Evolutionary conservation across 495 filamentous ascomycete genomes (phyloP), one percentile per base, ranked within the genome.

Genomic region (Chaetomium tenue): DNA sequence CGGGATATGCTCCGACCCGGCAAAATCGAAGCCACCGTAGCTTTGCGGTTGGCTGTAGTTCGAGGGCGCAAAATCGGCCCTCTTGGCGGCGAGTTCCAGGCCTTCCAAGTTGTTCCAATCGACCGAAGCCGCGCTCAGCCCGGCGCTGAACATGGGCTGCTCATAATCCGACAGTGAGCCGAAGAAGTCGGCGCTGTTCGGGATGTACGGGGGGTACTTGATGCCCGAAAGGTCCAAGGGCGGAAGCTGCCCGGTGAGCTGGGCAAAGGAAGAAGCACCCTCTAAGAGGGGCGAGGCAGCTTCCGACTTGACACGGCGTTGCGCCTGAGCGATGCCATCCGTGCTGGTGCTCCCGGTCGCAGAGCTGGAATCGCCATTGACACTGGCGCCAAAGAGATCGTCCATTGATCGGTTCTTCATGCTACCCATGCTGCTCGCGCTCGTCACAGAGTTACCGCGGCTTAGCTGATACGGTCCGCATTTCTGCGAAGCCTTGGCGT

Each of bases 401-500:
- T 91, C 89, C 63, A 86, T 81, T n/a, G 89, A 91, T 51, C 87
- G 83, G 62, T 85, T 86, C 61, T 86, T 83, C 44, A 86, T 52
- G 77, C 78, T 81, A 60, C 74, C 74, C 12, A 86, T 52, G 77
- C 78, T 81, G 61, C 74, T 74, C 12, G 76, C 72, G 68, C 82
- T 82, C 75, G 89, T 87, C 70, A 91, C 83, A 54, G 88, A 87
- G 77, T 91, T 87, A 61, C 83, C 86, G 55, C 90, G 86, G 60
- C 84, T 87, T 61, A 93, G 86, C 71, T 88, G 88, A 77, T 96
- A 97, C 18, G 92, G 92, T 60, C 91, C 90, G 70, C 83, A 89
- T 74, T 91, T 89, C 73, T 95, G 91, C 65, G 91, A 89, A 65
- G 88, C 84, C 75, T 91, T 89, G 77, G 94, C 88, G 74, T 93